These are phyloP conservation scores for Murraya paniculata DNA, from an alignment of 345 rosid species.

Conservation along the genomic window DNA sequence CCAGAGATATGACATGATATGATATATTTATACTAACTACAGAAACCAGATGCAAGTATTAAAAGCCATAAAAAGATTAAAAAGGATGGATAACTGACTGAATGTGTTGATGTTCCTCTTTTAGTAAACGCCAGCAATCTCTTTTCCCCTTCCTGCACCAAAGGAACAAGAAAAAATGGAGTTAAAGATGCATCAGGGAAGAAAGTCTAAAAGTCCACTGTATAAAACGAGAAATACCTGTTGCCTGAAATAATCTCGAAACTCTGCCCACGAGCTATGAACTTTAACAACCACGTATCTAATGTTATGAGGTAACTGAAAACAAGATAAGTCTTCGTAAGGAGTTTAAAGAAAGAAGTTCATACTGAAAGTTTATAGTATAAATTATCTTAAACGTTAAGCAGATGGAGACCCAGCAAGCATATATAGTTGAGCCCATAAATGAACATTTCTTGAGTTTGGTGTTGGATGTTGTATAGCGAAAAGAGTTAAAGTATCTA, in stretches of 20 bases:
- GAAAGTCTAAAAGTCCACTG: not conserved
- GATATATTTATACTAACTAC: not conserved
- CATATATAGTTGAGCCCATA: not conserved
- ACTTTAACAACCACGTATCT: constrained; percentile 83
- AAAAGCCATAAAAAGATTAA: not conserved
- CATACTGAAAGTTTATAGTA: not conserved
- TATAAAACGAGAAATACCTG: constrained; percentile 51
- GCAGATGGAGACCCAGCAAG: not conserved
- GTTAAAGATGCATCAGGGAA: not conserved
- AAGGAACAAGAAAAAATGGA: constrained; percentile 7
- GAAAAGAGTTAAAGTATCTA: not conserved
- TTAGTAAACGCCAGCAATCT: constrained; percentile 88
- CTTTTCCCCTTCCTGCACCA: constrained; percentile 72
- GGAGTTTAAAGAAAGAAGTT: not conserved
- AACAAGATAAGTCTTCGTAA: constrained; percentile 19
- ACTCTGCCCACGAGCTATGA: constrained; percentile 78
- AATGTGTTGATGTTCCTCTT: constrained; percentile 71
- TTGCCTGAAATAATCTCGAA: constrained; percentile 63
- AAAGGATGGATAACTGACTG: constrained; percentile 48
- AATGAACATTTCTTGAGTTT: not conserved
- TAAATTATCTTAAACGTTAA: not conserved
- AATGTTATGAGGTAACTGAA: constrained; percentile 28
- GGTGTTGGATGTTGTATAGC: not conserved
- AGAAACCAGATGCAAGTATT: not conserved
- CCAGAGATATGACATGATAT: too few species aligned